A percentile compares a stretch with the other conserved stretches of the same genome.
These are phyloP conservation scores for Tolypocladium paradoxum DNA, from an alignment of 2,329 filamentous ascomycete genomes.

Conservation along the genomic window DNA sequence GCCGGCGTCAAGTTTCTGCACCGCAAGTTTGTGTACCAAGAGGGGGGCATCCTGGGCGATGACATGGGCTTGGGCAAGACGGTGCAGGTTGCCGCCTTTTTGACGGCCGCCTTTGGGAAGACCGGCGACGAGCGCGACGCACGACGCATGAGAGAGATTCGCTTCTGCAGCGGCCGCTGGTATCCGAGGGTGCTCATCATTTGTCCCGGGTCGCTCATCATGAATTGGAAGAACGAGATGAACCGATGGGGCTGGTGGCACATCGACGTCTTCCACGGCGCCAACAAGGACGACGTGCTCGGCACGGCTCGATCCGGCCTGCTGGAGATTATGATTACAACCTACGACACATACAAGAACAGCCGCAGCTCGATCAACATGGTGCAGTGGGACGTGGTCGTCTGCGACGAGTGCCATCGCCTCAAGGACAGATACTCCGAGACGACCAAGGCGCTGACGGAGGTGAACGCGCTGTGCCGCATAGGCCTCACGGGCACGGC, in stretches of 20 bases:
- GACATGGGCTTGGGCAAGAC: conserved; percentile 98
- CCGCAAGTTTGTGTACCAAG: conserved; percentile 80
- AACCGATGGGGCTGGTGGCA: conserved; percentile 95
- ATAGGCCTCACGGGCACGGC: conserved; percentile 92
- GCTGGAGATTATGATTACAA: conserved; percentile 87
- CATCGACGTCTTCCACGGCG: conserved; percentile 69
- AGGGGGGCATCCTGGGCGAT: conserved; percentile 82
- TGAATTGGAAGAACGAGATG: conserved; percentile 85
- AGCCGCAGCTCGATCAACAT: conserved; percentile 65
- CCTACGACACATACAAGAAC: conserved; percentile 82
- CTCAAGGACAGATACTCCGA: conserved; percentile 73
- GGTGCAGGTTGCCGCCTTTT: conserved; percentile 86
- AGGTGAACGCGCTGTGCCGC: conserved; percentile 81
- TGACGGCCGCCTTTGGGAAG: conserved; percentile 89
- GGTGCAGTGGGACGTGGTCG: conserved; percentile 83
- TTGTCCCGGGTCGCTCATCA: conserved; percentile 78
- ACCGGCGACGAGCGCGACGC: conserved; percentile 77
- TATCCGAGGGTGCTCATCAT: conserved; percentile 72
- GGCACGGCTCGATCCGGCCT: conserved; percentile 64
- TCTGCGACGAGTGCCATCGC: conserved; percentile 87
- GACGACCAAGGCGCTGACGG: conserved; percentile 76
- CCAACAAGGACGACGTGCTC: conserved; percentile 55
- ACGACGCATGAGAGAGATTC: conserved; percentile 80
- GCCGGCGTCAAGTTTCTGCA: conserved; percentile 79
- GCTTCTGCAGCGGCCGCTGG: conserved; percentile 54